Percentiles rank a stretch among this genome's conserved stretches.
Conservation (phyloP, 1,284 basidiomycete genomes). For the Agaricales sp. region DNA sequence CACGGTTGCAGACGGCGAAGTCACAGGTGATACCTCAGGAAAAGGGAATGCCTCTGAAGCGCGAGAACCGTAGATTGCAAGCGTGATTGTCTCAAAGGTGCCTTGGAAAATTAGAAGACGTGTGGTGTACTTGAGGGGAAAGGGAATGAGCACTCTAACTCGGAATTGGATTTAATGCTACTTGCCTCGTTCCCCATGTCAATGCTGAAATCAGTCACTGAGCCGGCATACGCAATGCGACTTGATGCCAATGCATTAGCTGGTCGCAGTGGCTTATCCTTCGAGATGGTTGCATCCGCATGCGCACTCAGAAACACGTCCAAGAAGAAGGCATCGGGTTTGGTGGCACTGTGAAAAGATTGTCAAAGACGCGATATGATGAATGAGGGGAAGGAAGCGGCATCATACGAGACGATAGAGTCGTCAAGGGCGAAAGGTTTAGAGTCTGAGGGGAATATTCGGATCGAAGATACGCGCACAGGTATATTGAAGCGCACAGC, state of each 20-base stretch:
- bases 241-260: conserved; percentile 65
- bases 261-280: conserved; percentile 42
- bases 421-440: conserved; percentile 50
- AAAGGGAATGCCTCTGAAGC: background rate
- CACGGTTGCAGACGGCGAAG: background rate
- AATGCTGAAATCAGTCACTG: conserved; percentile 53
- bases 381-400: conserved; percentile 13
- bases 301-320: conserved; percentile 65
- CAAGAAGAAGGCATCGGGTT: conserved; percentile 61
- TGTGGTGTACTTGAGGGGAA: conserved; percentile 47
- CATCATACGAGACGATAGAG: conserved; percentile 49
- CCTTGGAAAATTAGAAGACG: conserved; percentile 73
- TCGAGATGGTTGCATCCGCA: conserved; percentile 21
- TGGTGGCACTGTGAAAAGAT: conserved; percentile 39
- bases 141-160: conserved; percentile 7
- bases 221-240: conserved; percentile 60
- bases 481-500: conserved; percentile 56
- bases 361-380: conserved; percentile 5
- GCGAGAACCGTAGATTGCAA: conserved; percentile 53
- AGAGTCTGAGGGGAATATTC: conserved; percentile 50
- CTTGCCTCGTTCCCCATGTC: conserved; percentile 58
- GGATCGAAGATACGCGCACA: conserved; percentile 50
- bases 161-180: conserved; percentile 8
- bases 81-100: conserved; percentile 50
- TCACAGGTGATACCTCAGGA: too few species aligned